Evolutionary conservation across 441 rosid genomes (phyloP), one percentile per base, ranked within the genome.

Genomic region (Adansonia madagascariensis): DNA sequence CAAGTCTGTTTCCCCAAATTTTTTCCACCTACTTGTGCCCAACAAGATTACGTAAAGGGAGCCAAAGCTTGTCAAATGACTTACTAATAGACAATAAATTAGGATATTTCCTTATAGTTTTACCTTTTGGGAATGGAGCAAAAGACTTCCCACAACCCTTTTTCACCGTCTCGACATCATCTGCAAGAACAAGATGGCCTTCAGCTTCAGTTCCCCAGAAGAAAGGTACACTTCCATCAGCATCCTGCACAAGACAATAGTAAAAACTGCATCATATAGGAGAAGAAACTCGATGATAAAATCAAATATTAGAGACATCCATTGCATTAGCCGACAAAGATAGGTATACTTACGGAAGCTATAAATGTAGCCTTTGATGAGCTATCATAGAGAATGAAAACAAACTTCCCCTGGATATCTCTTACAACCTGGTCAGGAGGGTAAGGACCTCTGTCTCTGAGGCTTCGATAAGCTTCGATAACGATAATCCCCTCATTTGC

Each of bases 71-170:
- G 49, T 44, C 6, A 44, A 44, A 43, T 17, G 31, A 67, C 14
- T 0, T 39, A 9, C 9, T 39, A 14, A 64, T 39, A 8, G 41
- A 20, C 53, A 4, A 49, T 9, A 12, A 15, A 63, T 18, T 9
- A 22, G 63, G 17, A 68, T 10, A 18, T 2, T 10, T 0, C 9
- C 15, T 46, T 6, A 75, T 10, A 55, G 52, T 24, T 44, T 18
- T 86, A 96, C 98, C 98, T 90, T 92, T 94, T 43, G 99, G 99
- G 82, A 96, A 96, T 72, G 99, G 98, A 0, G 98, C 98, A 82
- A 89, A 94, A 67, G 99, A 96, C 85, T 87, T 92, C 63, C 98
- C 98, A 74, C 99, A 96, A 52, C 94, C 89, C 83, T 90, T 89
- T 85, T 91, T 84, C 75, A 92, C 86, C 53, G 90, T 84, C 68